Evolutionary conservation across 148 eudicot genomes (phyloP).

Genomic region (Rhododendron simsii): DNA sequence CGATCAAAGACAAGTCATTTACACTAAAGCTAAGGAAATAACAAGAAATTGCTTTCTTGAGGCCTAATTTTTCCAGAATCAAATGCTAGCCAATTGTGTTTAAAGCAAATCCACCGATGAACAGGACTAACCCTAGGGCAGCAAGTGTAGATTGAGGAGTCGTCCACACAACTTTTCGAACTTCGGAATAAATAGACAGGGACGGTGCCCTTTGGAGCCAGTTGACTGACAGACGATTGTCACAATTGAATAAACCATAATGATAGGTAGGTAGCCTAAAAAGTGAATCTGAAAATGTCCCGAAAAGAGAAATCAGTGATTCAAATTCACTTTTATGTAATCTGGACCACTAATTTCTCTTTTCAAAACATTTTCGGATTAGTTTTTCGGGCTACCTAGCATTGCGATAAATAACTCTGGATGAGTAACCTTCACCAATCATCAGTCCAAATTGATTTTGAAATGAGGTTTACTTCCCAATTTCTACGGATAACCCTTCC

Average conservation of each 20-base stretch:
- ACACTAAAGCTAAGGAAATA: no score
- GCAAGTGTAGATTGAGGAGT: background rate
- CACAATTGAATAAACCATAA: background rate
- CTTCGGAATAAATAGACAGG: background rate
- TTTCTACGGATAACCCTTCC: background rate
- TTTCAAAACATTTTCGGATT: no score
- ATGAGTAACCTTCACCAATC: background rate
- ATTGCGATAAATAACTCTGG: background rate
- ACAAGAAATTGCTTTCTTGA: no score
- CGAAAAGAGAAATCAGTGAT: no score
- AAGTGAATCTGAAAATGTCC: no score
- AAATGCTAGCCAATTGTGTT: no score
- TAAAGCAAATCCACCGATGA: no score
- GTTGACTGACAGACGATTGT: background rate
- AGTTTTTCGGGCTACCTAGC: no score
- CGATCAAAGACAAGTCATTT: no score
- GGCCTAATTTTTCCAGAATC: no score
- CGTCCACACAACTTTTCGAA: background rate
- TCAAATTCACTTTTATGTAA: no score
- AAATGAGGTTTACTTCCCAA: background rate
- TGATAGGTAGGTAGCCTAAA: background rate
- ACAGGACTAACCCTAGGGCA: background rate
- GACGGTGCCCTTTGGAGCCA: background rate
- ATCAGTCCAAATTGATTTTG: background rate
- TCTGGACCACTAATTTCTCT: no score